A percentile compares a stretch with the other conserved stretches of the same genome.
Conservation (phyloP, 257 asterid genomes). For the Nicotiana noctiflora region DNA sequence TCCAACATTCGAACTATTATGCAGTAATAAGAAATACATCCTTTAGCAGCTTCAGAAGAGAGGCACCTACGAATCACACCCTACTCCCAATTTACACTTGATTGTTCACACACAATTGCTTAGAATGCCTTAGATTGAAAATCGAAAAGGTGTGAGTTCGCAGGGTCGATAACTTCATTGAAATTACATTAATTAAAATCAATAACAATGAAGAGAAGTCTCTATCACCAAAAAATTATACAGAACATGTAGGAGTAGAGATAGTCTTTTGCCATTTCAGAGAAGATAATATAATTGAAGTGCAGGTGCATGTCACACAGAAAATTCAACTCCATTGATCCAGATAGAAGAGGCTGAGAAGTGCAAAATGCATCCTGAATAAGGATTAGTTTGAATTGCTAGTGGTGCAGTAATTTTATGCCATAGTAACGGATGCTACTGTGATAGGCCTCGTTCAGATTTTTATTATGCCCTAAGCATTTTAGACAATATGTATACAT, state of each 20-base stretch:
- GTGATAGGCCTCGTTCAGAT: neutral
- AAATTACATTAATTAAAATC: neutral
- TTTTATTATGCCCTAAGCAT: neutral
- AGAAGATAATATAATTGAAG: neutral
- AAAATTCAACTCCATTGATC: neutral
- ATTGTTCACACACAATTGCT: neutral
- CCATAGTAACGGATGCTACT: neutral
- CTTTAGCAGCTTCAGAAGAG: neutral
- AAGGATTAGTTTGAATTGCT: neutral
- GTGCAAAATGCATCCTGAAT: neutral
- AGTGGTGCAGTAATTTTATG: neutral
- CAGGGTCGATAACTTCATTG: neutral
- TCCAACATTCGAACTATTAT: neutral
- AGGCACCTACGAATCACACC: neutral
- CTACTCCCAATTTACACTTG: neutral
- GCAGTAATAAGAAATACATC: neutral
- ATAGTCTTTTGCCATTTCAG: neutral
- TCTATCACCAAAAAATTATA: neutral
- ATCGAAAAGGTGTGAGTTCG: neutral
- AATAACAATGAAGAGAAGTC: neutral
- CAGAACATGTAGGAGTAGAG: neutral
- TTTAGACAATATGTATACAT: neutral
- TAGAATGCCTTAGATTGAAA: neutral
- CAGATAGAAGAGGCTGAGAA: neutral
- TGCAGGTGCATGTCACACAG: neutral